phyloP scores from a whole-genome alignment of 352 stramenopile genomes.

The Phytopythium oedochilum region DNA sequence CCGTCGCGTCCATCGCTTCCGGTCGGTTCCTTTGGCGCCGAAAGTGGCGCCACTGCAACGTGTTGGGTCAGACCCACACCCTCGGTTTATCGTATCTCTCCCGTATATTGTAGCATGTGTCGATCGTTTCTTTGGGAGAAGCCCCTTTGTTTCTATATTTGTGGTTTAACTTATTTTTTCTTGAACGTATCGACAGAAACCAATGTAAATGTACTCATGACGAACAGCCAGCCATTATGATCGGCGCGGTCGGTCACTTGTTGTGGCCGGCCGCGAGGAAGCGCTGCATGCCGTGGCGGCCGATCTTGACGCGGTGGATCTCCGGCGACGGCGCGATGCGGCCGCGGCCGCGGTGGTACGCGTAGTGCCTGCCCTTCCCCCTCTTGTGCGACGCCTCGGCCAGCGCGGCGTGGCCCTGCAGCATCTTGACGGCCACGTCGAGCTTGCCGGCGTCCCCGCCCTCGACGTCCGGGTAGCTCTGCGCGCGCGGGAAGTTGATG shows the following conservation, averaged over 20 bases:
- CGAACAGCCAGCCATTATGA: no score
- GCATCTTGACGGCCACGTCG: constrained; percentile 3
- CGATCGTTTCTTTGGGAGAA: no score
- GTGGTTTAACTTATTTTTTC: constrained; percentile 1
- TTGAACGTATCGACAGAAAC: no score
- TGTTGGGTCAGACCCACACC: no score
- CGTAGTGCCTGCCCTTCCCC: background rate
- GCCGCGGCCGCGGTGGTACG: background rate
- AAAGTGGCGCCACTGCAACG: no score
- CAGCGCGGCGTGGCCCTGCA: constrained; percentile 2
- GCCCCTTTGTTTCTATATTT: constrained; percentile 1
- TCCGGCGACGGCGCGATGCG: constrained; percentile 3
- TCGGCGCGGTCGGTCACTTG: background rate
- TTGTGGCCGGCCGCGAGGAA: background rate
- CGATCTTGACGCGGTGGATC: constrained; percentile 8
- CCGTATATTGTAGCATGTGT: no score
- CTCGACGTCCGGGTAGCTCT: constrained; percentile 22
- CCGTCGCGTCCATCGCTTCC: background rate
- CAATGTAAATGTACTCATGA: no score
- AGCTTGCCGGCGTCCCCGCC: background rate
- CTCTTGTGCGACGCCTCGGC: background rate
- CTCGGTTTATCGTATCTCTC: no score
- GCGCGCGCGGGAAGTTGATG: constrained; percentile 36
- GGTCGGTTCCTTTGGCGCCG: no score
- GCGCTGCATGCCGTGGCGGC: background rate